These are phyloP conservation scores for Dryas alaskensis DNA, from an alignment of 306 rosid species.

Conservation along the genomic window DNA sequence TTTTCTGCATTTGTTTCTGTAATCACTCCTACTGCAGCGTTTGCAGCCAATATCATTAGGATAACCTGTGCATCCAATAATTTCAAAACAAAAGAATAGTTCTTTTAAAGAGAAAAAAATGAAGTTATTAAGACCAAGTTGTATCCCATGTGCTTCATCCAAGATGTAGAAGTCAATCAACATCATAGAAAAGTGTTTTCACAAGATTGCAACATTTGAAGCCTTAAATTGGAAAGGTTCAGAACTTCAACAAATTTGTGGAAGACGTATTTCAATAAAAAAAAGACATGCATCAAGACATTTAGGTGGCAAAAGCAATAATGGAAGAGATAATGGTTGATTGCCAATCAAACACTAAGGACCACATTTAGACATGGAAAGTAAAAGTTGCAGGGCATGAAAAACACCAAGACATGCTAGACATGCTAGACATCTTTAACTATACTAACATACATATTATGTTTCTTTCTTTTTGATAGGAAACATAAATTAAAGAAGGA, in stretches of 20 bases:
- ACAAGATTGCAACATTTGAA: constrained; percentile 2
- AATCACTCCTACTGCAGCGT: constrained; percentile 95
- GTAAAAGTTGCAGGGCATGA: neutral
- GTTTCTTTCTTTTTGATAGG: neutral
- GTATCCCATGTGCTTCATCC: neutral
- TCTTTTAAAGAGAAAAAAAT: neutral
- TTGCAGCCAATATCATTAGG: constrained; percentile 90
- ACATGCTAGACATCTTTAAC: neutral
- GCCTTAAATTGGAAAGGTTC: constrained; percentile 12
- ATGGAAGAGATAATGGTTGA: neutral
- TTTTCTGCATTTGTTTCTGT: constrained; percentile 98
- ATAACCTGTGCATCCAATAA: constrained; percentile 64
- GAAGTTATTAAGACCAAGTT: neutral
- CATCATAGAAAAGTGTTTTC: neutral
- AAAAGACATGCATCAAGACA: neutral
- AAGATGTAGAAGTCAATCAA: neutral
- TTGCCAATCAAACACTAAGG: constrained; percentile 3
- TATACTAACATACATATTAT: neutral
- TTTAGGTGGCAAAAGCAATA: neutral
- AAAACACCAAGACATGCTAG: neutral
- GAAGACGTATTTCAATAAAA: neutral
- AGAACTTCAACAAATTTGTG: constrained; percentile 1
- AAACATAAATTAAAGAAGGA: neutral
- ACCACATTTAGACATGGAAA: neutral
- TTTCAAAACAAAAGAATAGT: constrained; percentile 11